A percentile compares a stretch with the other conserved stretches of the same genome.
These are phyloP conservation scores for Vitellaria paradoxa DNA, from an alignment of 179 eudicot genomes.

Conservation along the genomic window DNA sequence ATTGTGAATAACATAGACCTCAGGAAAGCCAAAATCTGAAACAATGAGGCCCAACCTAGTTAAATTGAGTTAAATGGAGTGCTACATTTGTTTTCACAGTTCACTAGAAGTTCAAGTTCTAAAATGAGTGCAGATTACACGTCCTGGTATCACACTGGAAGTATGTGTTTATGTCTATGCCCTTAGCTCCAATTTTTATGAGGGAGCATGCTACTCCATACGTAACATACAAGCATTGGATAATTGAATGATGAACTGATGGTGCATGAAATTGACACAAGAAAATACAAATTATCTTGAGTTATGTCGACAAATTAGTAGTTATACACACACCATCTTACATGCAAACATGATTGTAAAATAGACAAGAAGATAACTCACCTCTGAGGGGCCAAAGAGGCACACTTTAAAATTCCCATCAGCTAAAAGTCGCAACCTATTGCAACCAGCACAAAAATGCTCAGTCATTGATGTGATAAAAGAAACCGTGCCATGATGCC, in stretches of 20 bases:
- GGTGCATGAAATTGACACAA: not conserved
- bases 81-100: not conserved
- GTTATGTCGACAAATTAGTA: not conserved
- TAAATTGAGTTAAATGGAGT: not conserved
- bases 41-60: not conserved
- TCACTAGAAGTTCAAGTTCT: not conserved
- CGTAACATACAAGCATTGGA: not conserved
- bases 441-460: conserved; percentile 96
- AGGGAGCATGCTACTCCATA: not conserved
- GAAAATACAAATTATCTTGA: not conserved
- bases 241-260: not conserved
- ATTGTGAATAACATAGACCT: not conserved
- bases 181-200: not conserved
- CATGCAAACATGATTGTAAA: not conserved
- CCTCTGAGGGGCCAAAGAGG: conserved; percentile 97
- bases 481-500: conserved; percentile 84
- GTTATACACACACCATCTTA: not conserved
- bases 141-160: not conserved
- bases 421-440: conserved; percentile 87
- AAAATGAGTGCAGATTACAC: not conserved
- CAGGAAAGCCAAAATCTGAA: not conserved
- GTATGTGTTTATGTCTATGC: not conserved
- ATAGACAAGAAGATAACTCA: conserved; percentile 14
- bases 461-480: conserved; percentile 98
- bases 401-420: conserved; percentile 98